phyloP scores from a whole-genome alignment of 2,329 filamentous ascomycete genomes.

The Apiospora pterosperma region DNA sequence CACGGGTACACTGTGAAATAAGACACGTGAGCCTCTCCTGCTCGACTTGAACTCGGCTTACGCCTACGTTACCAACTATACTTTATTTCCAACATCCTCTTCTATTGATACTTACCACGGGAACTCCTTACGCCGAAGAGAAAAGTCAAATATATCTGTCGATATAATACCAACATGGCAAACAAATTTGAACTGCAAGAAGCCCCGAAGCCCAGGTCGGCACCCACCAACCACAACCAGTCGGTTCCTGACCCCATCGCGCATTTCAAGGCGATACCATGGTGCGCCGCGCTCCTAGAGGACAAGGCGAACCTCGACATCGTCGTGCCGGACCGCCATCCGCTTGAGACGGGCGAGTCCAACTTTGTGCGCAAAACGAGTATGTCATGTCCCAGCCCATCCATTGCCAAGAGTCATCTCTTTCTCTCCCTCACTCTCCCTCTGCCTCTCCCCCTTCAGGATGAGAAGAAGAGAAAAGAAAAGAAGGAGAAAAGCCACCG shows the following conservation, averaged over 20 bases:
- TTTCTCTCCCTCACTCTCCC: background rate
- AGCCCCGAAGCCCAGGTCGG: slow-evolving; percentile 8
- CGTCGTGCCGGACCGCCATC: slow-evolving; percentile 20
- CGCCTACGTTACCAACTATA: background rate
- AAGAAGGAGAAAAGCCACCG: background rate
- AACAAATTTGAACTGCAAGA: background rate
- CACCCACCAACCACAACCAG: slow-evolving; percentile 17
- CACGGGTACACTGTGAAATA: no score
- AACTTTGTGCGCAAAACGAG: slow-evolving; percentile 21
- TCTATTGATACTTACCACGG: no score
- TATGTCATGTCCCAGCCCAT: background rate
- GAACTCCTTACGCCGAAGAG: no score
- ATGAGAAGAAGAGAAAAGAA: background rate
- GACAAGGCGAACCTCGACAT: slow-evolving; percentile 16
- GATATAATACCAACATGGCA: background rate
- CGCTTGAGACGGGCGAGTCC: slow-evolving; percentile 20
- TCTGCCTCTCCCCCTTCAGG: background rate
- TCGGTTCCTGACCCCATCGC: slow-evolving; percentile 19
- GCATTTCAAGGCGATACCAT: slow-evolving; percentile 25
- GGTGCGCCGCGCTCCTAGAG: slow-evolving; percentile 22
- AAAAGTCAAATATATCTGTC: no score
- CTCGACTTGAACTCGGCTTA: background rate
- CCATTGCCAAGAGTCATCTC: background rate
- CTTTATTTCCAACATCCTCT: background rate
- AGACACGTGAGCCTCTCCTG: background rate